Evolutionary conservation across 2,329 filamentous ascomycete genomes (phyloP), one percentile per base, ranked within the genome.

Genomic region (Dothideomycetes sp.): DNA sequence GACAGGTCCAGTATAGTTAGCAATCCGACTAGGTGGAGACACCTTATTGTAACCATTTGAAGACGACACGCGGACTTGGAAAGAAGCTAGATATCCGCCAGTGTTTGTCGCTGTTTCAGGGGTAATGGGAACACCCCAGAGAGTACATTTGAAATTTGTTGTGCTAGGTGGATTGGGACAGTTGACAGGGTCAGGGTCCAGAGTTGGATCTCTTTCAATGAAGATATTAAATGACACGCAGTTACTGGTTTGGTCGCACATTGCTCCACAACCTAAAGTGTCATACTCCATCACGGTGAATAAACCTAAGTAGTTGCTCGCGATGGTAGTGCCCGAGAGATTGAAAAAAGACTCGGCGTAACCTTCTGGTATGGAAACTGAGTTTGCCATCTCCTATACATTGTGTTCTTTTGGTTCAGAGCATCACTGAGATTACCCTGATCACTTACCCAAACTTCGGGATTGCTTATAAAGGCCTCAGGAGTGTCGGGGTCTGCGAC

Each of bases 401-500:
- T 28, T 4, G 6, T 4, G 10, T 30, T n/a, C n/a, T n/a, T n/a
- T n/a, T n/a, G n/a, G n/a, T n/a, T n/a, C 16, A 50, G 49, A 4
- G 43, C 45, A 23, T 45, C 12, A 22, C 2, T 8, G 9, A 23
- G 10, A 16, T 4, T 12, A 10, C 27, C 13, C n/a, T 18, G 3
- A 16, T 7, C 13, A 38, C 35, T 15, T 17, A 30, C 35, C 18
- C 25, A 30, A 20, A 38, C n/a, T 8, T 29, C 3, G 10, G 8
- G 4, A 10, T 24, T 36, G 5, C 27, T 22, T n/a, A 38, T 10
- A 46, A 65, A 64, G 7, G 50, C 53, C 24, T 33, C 43, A 15
- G 47, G 48, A 4, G 57, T 61, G 42, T 65, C 62, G 5, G 59
- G 57, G 10, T 19, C 43, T 10, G 49, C 40, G 22, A 48, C 43